Conservation (phyloP, 805 yeast species). For the Geotrichum ghanense region DNA sequence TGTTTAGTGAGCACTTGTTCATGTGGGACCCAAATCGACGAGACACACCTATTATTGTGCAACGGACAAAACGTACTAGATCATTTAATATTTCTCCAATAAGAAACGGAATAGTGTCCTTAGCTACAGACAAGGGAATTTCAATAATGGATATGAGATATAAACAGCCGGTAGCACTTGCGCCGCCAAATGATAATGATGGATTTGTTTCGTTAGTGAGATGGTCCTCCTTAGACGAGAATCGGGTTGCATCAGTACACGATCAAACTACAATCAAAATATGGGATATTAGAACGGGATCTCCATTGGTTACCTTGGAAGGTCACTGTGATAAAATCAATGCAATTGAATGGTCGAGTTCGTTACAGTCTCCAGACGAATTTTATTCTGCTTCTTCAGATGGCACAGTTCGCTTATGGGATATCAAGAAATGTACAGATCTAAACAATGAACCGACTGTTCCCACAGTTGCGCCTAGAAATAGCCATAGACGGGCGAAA, state of each 20-base stretch:
- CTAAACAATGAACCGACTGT: slow-evolving; percentile 3
- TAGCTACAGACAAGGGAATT: slow-evolving; percentile 56
- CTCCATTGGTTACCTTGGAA: slow-evolving; percentile 38
- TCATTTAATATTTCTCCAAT: slow-evolving; percentile 38
- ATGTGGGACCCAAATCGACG: slow-evolving; percentile 63
- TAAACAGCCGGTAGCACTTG: slow-evolving; percentile 32
- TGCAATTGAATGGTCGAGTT: slow-evolving; percentile 48
- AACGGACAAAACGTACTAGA: slow-evolving; percentile 39
- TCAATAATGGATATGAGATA: slow-evolving; percentile 62
- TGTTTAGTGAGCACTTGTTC: slow-evolving; percentile 60
- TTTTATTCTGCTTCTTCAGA: slow-evolving; percentile 51
- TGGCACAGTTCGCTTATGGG: slow-evolving; percentile 63
- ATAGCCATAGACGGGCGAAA: not conserved
- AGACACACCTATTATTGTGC: slow-evolving; percentile 45
- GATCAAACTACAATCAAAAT: slow-evolving; percentile 42
- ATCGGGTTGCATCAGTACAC: slow-evolving; percentile 55
- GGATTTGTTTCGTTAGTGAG: slow-evolving; percentile 34
- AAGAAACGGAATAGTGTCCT: slow-evolving; percentile 43
- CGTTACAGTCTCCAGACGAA: slow-evolving; percentile 26
- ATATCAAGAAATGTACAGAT: slow-evolving; percentile 24
- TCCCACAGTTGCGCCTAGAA: not conserved
- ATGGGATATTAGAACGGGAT: slow-evolving; percentile 64
- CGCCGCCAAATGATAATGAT: slow-evolving; percentile 30
- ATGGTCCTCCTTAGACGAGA: slow-evolving; percentile 55
- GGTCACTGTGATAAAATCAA: slow-evolving; percentile 50